phyloP scores from a whole-genome alignment of 108 stramenopile species.

The Thalassiosira profunda region DNA sequence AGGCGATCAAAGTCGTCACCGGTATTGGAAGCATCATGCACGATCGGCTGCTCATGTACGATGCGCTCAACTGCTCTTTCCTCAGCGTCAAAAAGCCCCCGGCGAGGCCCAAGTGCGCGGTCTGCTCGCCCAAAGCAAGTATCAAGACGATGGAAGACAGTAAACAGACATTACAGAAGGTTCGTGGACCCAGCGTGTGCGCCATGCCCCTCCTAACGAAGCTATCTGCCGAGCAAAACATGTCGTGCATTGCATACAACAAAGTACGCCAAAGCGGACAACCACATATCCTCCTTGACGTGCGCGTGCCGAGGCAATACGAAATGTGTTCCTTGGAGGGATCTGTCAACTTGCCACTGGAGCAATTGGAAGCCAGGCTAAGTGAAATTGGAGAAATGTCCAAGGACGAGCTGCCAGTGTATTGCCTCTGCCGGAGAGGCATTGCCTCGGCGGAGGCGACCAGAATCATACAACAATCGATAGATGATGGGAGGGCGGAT shows the following conservation, averaged over 20 bases:
- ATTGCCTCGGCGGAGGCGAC: conserved; percentile 72
- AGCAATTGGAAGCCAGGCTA: conserved; percentile 47
- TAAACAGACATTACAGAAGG: conserved; percentile 43
- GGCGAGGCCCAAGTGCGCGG: conserved; percentile 56
- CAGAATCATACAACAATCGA: conserved; percentile 51
- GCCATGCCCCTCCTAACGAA: neutral
- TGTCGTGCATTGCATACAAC: conserved; percentile 61
- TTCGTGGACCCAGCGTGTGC: conserved; percentile 61
- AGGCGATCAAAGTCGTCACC: conserved; percentile 91
- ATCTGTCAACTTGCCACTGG: conserved; percentile 75
- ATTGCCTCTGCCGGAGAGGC: conserved; percentile 85
- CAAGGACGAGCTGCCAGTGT: conserved; percentile 60
- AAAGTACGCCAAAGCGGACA: conserved; percentile 28
- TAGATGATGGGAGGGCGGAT: conserved; percentile 15
- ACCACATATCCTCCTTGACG: conserved; percentile 80
- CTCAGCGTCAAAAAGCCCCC: conserved; percentile 80
- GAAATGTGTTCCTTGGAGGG: conserved; percentile 78
- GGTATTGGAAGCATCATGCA: conserved; percentile 71
- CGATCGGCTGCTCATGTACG: conserved; percentile 84
- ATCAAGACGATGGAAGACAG: conserved; percentile 78
- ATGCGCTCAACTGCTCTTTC: conserved; percentile 77
- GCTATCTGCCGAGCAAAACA: conserved; percentile 24
- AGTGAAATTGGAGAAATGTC: conserved; percentile 43
- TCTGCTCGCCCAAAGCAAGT: conserved; percentile 68
- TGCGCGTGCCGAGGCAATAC: conserved; percentile 74